These are phyloP conservation scores for Phytopythium ostracodes DNA, from an alignment of 352 stramenopile species.

Conservation along the genomic window DNA sequence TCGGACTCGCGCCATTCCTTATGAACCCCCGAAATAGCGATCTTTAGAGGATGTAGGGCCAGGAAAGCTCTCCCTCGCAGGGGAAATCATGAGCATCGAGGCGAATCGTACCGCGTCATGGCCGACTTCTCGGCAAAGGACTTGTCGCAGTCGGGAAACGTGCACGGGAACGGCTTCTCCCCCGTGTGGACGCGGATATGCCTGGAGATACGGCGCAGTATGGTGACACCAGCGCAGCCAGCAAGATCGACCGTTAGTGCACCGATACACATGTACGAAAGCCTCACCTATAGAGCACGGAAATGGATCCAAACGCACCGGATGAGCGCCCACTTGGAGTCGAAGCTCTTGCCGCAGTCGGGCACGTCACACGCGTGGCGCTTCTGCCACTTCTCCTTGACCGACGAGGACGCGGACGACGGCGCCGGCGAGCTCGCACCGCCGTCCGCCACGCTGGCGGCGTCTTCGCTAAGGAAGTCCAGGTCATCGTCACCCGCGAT, in stretches of 20 bases:
- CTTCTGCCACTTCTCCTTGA: constrained; percentile 70
- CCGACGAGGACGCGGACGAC: constrained; percentile 30
- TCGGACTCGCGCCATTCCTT: neutral
- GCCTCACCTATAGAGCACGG: too few relatives aligned
- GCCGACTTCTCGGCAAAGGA: constrained; percentile 87
- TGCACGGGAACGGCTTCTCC: constrained; percentile 86
- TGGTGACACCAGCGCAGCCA: neutral
- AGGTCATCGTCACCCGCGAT: constrained; percentile 11
- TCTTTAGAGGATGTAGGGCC: neutral
- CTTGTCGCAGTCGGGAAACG: constrained; percentile 80
- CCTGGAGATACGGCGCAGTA: constrained; percentile 17
- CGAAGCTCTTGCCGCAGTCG: constrained; percentile 81
- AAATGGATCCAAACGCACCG: constrained; percentile 29
- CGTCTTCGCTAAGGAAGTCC: constrained; percentile 10
- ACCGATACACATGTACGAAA: too few relatives aligned
- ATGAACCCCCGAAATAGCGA: constrained; percentile 1
- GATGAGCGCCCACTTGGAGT: constrained; percentile 83
- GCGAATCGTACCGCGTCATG: constrained; percentile 59
- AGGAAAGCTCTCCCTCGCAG: neutral
- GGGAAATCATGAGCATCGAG: neutral
- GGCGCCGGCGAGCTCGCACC: constrained; percentile 25
- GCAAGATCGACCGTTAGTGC: neutral
- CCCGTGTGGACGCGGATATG: constrained; percentile 87
- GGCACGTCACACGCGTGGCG: constrained; percentile 60
- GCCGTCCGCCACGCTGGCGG: neutral